Evolutionary conservation across 352 stramenopile genomes (phyloP).

Genomic region (Phytophthora foliorum): DNA sequence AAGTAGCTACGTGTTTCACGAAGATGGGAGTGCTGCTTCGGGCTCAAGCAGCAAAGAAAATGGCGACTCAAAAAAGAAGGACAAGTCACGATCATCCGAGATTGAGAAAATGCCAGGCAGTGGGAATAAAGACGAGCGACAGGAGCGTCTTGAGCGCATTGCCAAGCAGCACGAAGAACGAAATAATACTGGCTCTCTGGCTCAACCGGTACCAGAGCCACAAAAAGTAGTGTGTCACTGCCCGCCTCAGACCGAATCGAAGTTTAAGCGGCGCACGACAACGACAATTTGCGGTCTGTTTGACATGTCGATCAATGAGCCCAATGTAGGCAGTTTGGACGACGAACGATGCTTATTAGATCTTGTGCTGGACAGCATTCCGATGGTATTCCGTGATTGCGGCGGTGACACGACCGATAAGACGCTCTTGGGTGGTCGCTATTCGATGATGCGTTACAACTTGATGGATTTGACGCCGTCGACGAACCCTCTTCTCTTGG

Average conservation of each 20-base stretch:
- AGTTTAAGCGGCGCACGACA: slow-evolving; percentile 44
- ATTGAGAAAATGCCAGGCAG: slow-evolving; percentile 78
- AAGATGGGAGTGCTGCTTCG: slow-evolving; percentile 41
- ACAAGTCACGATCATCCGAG: slow-evolving; percentile 46
- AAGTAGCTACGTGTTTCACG: slow-evolving; percentile 83
- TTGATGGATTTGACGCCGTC: slow-evolving; percentile 61
- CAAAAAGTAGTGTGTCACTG: slow-evolving; percentile 44
- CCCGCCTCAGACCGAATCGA: slow-evolving; percentile 38
- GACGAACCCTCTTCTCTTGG: slow-evolving; percentile 66
- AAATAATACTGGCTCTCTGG: slow-evolving; percentile 51
- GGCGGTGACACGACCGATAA: slow-evolving; percentile 89
- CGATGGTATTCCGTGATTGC: slow-evolving; percentile 89
- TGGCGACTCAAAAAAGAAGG: slow-evolving; percentile 68
- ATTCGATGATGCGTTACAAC: slow-evolving; percentile 82
- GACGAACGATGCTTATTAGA: slow-evolving; percentile 83
- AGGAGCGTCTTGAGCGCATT: slow-evolving; percentile 73
- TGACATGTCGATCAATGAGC: slow-evolving; percentile 76
- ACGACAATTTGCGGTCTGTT: slow-evolving; percentile 80
- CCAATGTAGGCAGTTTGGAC: slow-evolving; percentile 83
- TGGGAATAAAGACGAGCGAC: slow-evolving; percentile 73
- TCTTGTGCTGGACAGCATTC: slow-evolving; percentile 85
- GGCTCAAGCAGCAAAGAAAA: slow-evolving; percentile 22
- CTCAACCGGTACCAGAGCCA: slow-evolving; percentile 27
- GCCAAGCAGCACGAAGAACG: slow-evolving; percentile 76
- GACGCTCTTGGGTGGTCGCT: slow-evolving; percentile 83